These are phyloP conservation scores for Hypoxylon rubiginosum DNA, from an alignment of 2,329 filamentous ascomycete species.

Conservation along the genomic window DNA sequence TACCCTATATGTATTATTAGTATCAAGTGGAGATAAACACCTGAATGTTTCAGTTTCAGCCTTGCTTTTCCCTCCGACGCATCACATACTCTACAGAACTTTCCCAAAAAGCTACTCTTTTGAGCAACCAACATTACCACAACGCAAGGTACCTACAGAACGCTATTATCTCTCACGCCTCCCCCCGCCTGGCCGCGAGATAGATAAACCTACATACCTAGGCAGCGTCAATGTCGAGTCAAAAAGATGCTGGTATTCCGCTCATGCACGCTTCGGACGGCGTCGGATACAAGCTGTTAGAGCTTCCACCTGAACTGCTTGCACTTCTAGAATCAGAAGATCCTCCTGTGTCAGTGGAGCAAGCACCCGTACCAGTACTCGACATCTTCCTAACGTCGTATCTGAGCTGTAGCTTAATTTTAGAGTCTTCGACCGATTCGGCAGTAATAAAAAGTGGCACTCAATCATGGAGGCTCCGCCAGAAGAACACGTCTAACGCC, in stretches of 20 bases:
- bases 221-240: slow-evolving; percentile 58
- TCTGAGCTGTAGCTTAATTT: slow-evolving; percentile 58
- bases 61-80: neutral
- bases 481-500: slow-evolving; percentile 78
- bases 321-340: slow-evolving; percentile 66
- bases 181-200: neutral
- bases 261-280: slow-evolving; percentile 64
- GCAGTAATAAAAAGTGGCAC: slow-evolving; percentile 66
- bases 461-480: slow-evolving; percentile 70
- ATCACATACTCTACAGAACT: neutral
- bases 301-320: slow-evolving; percentile 71
- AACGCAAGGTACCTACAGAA: neutral
- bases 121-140: neutral
- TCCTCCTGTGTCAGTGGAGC: slow-evolving; percentile 64
- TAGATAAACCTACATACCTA: neutral
- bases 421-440: slow-evolving; percentile 64
- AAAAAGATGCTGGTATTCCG: slow-evolving; percentile 61
- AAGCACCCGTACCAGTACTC: slow-evolving; percentile 1
- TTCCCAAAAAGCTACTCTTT: neutral
- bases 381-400: slow-evolving; percentile 1
- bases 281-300: slow-evolving; percentile 70
- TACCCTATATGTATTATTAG: neutral
- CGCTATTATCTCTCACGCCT: neutral
- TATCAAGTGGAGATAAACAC: neutral
- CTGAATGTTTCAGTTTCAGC: neutral